Conservation (phyloP, 179 eudicot species). For the Silene noctiflora region DNA sequence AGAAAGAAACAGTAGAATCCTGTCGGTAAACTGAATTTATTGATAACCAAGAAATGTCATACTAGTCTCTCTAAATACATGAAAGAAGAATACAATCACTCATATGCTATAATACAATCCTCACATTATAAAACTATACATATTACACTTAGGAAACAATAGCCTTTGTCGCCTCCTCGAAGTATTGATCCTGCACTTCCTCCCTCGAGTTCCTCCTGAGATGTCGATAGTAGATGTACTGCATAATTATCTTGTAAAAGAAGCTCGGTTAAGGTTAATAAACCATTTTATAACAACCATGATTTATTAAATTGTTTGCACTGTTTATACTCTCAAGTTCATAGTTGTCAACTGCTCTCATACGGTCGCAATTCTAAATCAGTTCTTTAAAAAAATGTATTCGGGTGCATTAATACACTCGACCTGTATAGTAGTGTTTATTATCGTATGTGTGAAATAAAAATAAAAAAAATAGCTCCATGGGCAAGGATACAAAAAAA, state of each 20-base stretch:
- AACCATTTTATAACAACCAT: neutral
- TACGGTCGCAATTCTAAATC: too few species aligned
- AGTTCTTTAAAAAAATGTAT: too few species aligned
- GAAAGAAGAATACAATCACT: constrained; percentile 15
- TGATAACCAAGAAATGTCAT: neutral
- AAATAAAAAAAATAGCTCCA: too few species aligned
- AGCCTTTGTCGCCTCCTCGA: constrained; percentile 39
- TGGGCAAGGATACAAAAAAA: constrained; percentile 70
- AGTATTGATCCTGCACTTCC: constrained; percentile 34
- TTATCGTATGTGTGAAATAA: too few species aligned
- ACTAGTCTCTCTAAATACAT: neutral
- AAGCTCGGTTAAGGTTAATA: constrained; percentile 47
- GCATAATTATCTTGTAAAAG: constrained; percentile 62
- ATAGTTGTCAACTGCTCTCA: too few species aligned
- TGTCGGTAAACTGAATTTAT: neutral
- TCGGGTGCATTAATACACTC: too few species aligned
- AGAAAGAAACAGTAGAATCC: neutral
- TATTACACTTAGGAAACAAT: constrained; percentile 18
- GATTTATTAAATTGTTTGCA: too few species aligned
- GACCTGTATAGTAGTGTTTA: too few species aligned
- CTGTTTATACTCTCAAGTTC: too few species aligned
- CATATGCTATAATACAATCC: constrained; percentile 10
- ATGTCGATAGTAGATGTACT: constrained; percentile 75
- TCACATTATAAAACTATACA: neutral
- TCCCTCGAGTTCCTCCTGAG: constrained; percentile 32